Evolutionary conservation across 2,329 filamentous ascomycete genomes (phyloP), one percentile per base, ranked within the genome.

Genomic region (Pseudogymnoascus sp.): DNA sequence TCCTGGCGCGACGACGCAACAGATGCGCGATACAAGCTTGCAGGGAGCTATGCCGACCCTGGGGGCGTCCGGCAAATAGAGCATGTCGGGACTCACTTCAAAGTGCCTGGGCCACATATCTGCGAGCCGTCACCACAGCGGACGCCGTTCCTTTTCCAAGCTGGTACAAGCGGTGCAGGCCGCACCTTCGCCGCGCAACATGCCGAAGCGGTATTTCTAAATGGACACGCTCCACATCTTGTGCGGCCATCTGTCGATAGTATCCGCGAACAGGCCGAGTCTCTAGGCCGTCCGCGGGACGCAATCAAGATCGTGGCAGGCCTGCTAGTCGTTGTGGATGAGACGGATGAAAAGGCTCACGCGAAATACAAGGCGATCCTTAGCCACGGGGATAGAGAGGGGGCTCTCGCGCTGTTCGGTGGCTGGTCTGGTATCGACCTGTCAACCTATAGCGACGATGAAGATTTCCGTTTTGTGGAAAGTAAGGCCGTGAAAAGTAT

Each of bases 291-390:
- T 1, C 81, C 89, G 69, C 81, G 82, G 0, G 74, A 71, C 2
- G 81, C 79, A 64, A 85, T 91, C 72, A 90, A 90, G 74, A 85
- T 90, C n/a, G 77, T 90, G 0, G 86, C 87, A 0, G 79, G 88
- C n/a, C 79, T 90, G 0, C 86, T 85, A 7, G 84, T 87, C 0
- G 82, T 91, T 10, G 75, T 91, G 0, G 88, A 86, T 0, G 77
- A 74, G 37, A 90, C 87, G 0, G 83, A 89, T 67, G 85, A 86
- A 64, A 87, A 89, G 71, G 88, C 89, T 0, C 75, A 80, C 65
- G 82, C 79, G 5, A 90, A 90, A 74, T 83, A 86, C 62, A 75
- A 79, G 0, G 84, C 89, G 3, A 85, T 85, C 64, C 78, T 81
- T 8, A 79, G 81, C 64, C 84, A 89, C 70, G 88, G 85, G 0